Conservation (phyloP, 148 eudicot genomes). For the Fagopyrum esculentum region DNA sequence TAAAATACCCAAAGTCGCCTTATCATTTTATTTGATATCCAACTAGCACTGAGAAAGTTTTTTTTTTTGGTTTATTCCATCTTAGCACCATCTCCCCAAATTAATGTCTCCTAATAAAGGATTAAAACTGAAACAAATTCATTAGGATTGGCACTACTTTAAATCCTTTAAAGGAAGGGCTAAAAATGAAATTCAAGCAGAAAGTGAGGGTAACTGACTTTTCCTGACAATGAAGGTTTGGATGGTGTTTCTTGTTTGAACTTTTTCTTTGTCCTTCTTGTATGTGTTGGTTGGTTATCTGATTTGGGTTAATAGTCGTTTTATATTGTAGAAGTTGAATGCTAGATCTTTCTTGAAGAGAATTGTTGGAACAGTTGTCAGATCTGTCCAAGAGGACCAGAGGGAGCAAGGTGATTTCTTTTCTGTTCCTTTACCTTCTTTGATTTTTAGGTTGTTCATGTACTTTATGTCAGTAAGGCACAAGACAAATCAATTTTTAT, state of each 20-base stretch:
- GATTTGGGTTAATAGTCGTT: conserved; percentile 10
- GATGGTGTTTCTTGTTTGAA: not conserved
- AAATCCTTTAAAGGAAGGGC: not conserved
- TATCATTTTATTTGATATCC: not conserved
- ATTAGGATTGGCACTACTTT: not conserved
- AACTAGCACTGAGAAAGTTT: not conserved
- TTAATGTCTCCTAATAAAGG: not conserved
- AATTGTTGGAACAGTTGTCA: conserved; percentile 92
- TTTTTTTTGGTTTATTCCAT: not conserved
- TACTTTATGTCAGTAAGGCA: not conserved
- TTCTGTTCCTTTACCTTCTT: not conserved
- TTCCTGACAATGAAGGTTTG: not conserved
- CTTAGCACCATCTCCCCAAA: not conserved
- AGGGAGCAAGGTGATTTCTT: conserved; percentile 72
- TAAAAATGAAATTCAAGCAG: not conserved
- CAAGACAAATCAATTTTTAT: not conserved
- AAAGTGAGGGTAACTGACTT: not conserved
- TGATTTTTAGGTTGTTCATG: conserved; percentile 12
- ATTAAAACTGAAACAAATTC: not conserved
- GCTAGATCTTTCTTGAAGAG: conserved; percentile 77
- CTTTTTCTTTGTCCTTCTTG: not conserved
- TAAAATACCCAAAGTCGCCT: not conserved
- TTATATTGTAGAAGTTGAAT: conserved; percentile 59
- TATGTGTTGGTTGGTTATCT: not conserved
- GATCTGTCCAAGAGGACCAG: conserved; percentile 96